phyloP scores from a whole-genome alignment of 805 yeast genomes.

The Candida parachauliodes region DNA sequence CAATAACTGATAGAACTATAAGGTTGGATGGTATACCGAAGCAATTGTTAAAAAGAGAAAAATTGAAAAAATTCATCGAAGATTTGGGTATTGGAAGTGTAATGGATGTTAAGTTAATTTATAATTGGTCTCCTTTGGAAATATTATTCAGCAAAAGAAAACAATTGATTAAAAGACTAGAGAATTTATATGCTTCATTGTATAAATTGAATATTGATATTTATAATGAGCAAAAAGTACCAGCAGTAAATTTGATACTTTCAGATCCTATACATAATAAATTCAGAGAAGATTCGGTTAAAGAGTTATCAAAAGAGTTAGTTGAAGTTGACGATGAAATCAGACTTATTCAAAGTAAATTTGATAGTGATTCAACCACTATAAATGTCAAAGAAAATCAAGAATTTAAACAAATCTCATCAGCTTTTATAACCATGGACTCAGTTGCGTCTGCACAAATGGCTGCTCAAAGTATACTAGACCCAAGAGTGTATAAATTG shows the following conservation, averaged over 20 bases:
- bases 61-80: conserved; percentile 48
- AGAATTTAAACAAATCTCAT: conserved; percentile 36
- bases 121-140: conserved; percentile 43
- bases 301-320: conserved; percentile 30
- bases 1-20: conserved; percentile 59
- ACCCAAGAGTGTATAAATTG: conserved; percentile 42
- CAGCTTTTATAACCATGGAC: conserved; percentile 49
- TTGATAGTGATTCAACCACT: conserved; percentile 19
- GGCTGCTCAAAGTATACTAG: conserved; percentile 46
- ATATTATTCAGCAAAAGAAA: conserved; percentile 32
- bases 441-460: conserved; percentile 47
- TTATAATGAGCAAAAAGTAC: conserved; percentile 29
- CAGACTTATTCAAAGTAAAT: conserved; percentile 27
- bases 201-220: conserved; percentile 43
- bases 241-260: conserved; percentile 25
- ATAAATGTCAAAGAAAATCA: conserved; percentile 23
- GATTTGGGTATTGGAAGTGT: conserved; percentile 55
- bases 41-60: conserved; percentile 30
- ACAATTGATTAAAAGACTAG: conserved; percentile 31
- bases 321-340: conserved; percentile 39
- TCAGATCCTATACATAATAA: conserved; percentile 9
- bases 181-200: conserved; percentile 36
- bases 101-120: conserved; percentile 46
- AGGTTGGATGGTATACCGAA: conserved; percentile 53
- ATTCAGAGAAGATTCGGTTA: conserved; percentile 21